Base-by-base conservation (phyloP, 2,329 filamentous ascomycete species). In the Ceratocystis variospora region DNA sequence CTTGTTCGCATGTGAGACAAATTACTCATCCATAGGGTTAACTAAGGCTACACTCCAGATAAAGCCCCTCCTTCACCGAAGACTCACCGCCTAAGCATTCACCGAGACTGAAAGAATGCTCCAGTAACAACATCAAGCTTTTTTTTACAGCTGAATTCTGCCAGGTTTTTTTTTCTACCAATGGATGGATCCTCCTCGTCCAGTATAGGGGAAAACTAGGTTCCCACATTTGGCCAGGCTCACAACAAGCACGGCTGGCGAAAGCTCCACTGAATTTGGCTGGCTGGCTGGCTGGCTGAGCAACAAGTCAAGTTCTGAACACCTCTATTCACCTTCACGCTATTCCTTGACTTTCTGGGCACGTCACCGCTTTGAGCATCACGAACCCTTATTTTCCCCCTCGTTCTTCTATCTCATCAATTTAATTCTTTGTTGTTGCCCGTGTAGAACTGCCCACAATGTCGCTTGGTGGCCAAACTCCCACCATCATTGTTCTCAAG, bases 381-480 rank as follows among this genome's bases (percentile, higher is more conserved):
- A 41, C 50, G 31, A 66, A 57, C 48, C 64, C 46, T 59, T 59
- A 50, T 50, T 66, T 62, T 53, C 59, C 28, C 28, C n/a, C 57
- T 48, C 3, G 62, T 37, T 37, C 15, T 59, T 31, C 25, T 55
- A n/a, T 59, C 44, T 10, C 53, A 41, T 57, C 19, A 25, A n/a
- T 46, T 64, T 67, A 64, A 67, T 67, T 66, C 15, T 59, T 50
- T 44, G 46, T 46, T 62, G 46, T n/a, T n/a, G n/a, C 61, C 12
- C 44, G 17, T 59, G 12, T 62, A 46, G 25, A 59, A 25, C 50
- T 65, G 59, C 63, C 70, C 74, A 81, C 73, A 71, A 96, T 96
- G 92, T 95, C 92, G 76, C 96, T 96, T 81, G 90, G 90, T 80
- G 92, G 92, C 76, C 93, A 96, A 79, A 94, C 93, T 75, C 93